phyloP scores from a whole-genome alignment of 345 rosid genomes.

The Linum usitatissimum region DNA sequence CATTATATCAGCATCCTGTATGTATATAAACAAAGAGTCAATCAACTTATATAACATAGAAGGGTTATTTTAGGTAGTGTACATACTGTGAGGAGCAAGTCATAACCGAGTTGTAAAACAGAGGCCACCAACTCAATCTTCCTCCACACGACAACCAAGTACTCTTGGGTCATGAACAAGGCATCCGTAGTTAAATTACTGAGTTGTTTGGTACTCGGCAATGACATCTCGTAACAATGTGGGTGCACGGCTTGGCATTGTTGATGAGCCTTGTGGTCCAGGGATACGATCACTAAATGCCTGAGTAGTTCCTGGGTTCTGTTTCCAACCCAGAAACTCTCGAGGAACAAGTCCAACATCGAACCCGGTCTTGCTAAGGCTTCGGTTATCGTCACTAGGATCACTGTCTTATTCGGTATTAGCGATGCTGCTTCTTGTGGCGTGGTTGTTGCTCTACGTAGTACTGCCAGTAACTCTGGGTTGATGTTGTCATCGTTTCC shows the following conservation, averaged over 20 bases:
- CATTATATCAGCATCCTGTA: slow-evolving; percentile 47
- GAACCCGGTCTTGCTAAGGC: slow-evolving; percentile 35
- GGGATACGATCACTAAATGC: slow-evolving; percentile 35
- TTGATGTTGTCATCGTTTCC: too few relatives aligned
- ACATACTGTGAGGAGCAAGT: slow-evolving; percentile 35
- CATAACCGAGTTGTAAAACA: slow-evolving; percentile 33
- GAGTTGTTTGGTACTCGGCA: neutral
- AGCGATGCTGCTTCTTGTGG: too few relatives aligned
- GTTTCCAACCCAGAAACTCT: slow-evolving; percentile 35
- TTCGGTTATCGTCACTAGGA: slow-evolving; percentile 30
- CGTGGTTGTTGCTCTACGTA: too few relatives aligned
- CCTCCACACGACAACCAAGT: slow-evolving; percentile 6
- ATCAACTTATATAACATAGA: too few relatives aligned
- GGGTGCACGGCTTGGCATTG: slow-evolving; percentile 30
- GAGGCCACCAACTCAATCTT: slow-evolving; percentile 17
- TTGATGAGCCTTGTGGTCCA: slow-evolving; percentile 28
- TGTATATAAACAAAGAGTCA: neutral
- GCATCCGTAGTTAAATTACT: neutral
- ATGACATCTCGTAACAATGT: slow-evolving; percentile 26
- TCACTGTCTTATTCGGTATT: slow-evolving; percentile 16
- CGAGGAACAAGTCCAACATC: slow-evolving; percentile 40
- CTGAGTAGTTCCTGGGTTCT: slow-evolving; percentile 29
- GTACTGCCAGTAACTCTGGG: too few relatives aligned
- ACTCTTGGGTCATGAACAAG: slow-evolving; percentile 6
- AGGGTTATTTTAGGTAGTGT: neutral